Evolutionary conservation across 2,329 filamentous ascomycete species (phyloP), one percentile per base, ranked within the genome.

Genomic region (Botrytis fabae): DNA sequence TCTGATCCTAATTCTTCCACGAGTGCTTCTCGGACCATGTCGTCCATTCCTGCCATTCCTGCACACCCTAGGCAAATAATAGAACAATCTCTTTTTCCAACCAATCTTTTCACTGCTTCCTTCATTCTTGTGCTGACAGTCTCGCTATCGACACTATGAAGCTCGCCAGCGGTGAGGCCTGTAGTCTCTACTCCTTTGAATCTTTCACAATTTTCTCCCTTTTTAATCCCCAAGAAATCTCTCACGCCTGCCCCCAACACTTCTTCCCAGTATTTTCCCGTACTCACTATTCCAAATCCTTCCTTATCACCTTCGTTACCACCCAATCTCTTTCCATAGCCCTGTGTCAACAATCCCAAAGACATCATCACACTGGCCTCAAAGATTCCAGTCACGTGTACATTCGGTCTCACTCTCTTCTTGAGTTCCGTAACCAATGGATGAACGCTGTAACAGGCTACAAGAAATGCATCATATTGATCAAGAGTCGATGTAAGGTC

Each of bases 381-480:
- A 79, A 98, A 96, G 72, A 98, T 97, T 9, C 95, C 95, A 0
- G 89, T 91, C 8, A 94, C 91, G 48, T 89, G 87, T 48, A 81
- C 83, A 87, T 74, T 68, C n/a, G 75, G 70, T n/a, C 74, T 61
- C 18, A 78, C 70, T 46, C 72, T 75, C 20, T 79, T 72, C 83
- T 85, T 85, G 18, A 97, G 83, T 66, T 86, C 81, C 0, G 85
- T 81, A 0, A 97, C 93, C 0, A 98, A 86, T 0, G 92, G 90
- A 79, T 98, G 94, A 1, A 92, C 89, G 74, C 93, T 96, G 84
- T 93, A 98, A 83, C 95, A 98, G 32, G 94, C 94, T 2, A 98
- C 87, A 0, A 98, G 86, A 75, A 97, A 91, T n/a, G 87, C 94
- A 79, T 96, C 90, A 81, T 93, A 89, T 42, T 82, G 78, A 3